Evolutionary conservation across 208 protist species (phyloP), one percentile per base, ranked within the genome.

Genomic region (Phytomonas sp.): DNA sequence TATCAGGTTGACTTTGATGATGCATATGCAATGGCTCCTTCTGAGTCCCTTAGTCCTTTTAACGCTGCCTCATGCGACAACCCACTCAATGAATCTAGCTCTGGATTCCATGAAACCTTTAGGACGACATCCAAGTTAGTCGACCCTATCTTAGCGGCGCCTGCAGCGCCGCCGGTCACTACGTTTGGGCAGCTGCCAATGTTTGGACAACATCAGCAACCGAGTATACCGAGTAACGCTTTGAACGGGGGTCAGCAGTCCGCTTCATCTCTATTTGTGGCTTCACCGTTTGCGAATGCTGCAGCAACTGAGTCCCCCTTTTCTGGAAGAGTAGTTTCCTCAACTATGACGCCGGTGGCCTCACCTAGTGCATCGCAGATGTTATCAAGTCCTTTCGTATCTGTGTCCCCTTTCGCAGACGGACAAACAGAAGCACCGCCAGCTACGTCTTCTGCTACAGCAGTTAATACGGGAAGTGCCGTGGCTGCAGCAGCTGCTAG

Each of bases 121-220:
- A 56, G 20, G 46, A 56, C 46, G 20, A 56, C 46, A 56, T 23
- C 11, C 46, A 56, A 56, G 46, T 4, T 26, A 23, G 26, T 56
- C 20, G 46, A 56, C 6, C 46, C 46, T 17, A 37, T 61, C 32
- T 34, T 60, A 32, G 62, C 68, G 13, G 43, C 72, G 1, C 61
- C 33, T 26, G 51, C 51, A 0, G 11, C 67, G 70, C 71, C 81
- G 2, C 80, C 85, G 9, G 70, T 87, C 40, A 91, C 86, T 23
- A 78, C 89, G 11, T 95, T 83, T 63, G 89, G 89, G 13, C 87
- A 95, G 70, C 75, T 95, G 3, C 87, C 89, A 33, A 63, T 95
- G 40, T 95, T 93, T 76, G 89, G 89, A 9, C 82, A 92, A 67
- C 17, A 66, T 0, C 73, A 69, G 17, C 34, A 78, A 56, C 6